These are phyloP conservation scores for Phytophthora meadii DNA, from an alignment of 352 stramenopile species.

Conservation along the genomic window DNA sequence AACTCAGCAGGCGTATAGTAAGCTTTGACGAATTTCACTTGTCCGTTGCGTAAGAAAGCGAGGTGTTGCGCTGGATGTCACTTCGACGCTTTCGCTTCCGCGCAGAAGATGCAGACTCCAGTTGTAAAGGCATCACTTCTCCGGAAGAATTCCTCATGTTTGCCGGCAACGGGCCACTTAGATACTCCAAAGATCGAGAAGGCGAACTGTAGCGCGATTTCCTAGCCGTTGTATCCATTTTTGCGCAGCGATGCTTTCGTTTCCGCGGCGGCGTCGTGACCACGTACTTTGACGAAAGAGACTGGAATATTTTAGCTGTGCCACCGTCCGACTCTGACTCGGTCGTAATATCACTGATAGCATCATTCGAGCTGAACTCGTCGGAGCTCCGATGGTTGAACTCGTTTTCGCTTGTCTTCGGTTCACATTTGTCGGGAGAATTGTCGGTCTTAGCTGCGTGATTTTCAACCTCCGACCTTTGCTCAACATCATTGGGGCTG, in stretches of 20 bases:
- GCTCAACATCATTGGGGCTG: neutral
- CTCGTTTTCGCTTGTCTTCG: neutral
- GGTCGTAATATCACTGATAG: conserved; percentile 33
- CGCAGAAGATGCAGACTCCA: conserved; percentile 22
- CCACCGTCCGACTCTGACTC: conserved; percentile 42
- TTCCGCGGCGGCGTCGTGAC: conserved; percentile 11
- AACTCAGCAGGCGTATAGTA: neutral
- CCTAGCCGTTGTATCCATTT: neutral
- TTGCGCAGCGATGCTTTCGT: conserved; percentile 19
- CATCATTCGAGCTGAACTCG: conserved; percentile 10
- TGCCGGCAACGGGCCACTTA: conserved; percentile 9
- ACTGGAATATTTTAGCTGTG: conserved; percentile 21
- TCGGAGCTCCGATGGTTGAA: conserved; percentile 3
- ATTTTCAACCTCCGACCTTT: conserved; percentile 8
- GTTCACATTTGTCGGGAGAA: neutral
- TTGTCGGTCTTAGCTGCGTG: conserved; percentile 6
- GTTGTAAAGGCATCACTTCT: conserved; percentile 19
- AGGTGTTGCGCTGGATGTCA: neutral
- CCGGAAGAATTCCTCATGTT: neutral
- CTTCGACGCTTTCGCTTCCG: conserved; percentile 22
- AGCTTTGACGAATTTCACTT: conserved; percentile 7
- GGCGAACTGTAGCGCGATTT: conserved; percentile 15
- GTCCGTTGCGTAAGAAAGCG: conserved; percentile 1
- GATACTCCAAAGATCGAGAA: conserved; percentile 25
- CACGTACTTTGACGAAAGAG: conserved; percentile 12